Evolutionary conservation across 116 monocot species (phyloP), one percentile per base, ranked within the genome.

Genomic region (Dioscorea cayenensis): DNA sequence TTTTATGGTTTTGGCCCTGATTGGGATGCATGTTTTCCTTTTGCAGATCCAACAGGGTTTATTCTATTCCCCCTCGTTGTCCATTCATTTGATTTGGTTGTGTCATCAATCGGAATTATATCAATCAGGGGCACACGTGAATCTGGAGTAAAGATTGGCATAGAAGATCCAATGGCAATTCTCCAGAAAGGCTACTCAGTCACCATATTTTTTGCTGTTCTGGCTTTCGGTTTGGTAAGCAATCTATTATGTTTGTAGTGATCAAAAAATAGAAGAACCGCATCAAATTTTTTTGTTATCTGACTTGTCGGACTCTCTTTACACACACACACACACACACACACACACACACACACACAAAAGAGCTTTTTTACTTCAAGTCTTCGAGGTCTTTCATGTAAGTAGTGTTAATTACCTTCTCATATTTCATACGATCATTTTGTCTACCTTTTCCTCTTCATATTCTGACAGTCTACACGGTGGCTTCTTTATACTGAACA

Each of bases 401-500:
- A 52, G 10, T 68, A 28, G 2, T 23, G 13, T 17, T 64, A 14
- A 9, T 9, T 65, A 65, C 2, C 18, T 64, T 55, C 21, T 14
- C 14, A 65, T 58, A 13, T 55, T 13, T 17, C 28, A 60, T 28
- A 36, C 13, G 66, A 51, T 74, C 32, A 32, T 32, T 32, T 32
- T 32, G 48, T 68, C 18, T 9, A 32, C 32, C 22, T 38, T 67
- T 74, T n/a, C 9, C 16, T 22, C 27, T 66, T 52, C 67, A 17
- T 49, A 36, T 14, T 65, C 14, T 36, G 27, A 69, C 89, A 99
- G 99, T 94, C 99, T 60, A 94, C 99, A 14, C 75, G 99, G 7
- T 99, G 99, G 99, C 87, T 99, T 28, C 94, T 99, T 35, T 85
- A 94, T 70, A 92, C 91, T 23, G 94, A 99, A 71, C 91, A 94